These are phyloP conservation scores for Thuidium tamariscinum DNA, from an alignment of 225 moss, liverwort and hornwort genomes.

Conservation along the genomic window DNA sequence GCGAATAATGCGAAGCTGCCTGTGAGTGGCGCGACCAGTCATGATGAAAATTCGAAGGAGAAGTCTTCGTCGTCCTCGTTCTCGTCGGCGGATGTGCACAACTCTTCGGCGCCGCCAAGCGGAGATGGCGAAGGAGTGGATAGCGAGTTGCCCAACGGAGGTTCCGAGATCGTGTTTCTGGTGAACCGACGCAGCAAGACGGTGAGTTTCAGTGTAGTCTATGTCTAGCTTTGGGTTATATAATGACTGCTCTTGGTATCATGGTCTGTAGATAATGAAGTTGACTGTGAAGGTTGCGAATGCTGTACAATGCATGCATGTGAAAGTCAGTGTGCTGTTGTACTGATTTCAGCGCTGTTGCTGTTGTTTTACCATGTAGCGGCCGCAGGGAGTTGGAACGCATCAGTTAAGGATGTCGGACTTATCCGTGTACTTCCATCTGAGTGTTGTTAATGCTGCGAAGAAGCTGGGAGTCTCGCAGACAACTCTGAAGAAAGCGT, in stretches of 20 bases:
- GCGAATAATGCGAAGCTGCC: conserved; percentile 11
- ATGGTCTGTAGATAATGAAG: not conserved
- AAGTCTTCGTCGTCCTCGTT: conserved; percentile 40
- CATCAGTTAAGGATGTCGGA: conserved; percentile 66
- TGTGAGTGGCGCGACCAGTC: conserved; percentile 22
- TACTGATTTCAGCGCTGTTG: not conserved
- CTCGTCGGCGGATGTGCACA: conserved; percentile 34
- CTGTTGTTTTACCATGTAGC: not conserved
- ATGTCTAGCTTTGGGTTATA: too few relatives aligned
- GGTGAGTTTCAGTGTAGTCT: conserved; percentile 16
- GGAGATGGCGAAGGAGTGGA: conserved; percentile 25
- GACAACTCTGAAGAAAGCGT: conserved; percentile 87
- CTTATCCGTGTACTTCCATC: conserved; percentile 65
- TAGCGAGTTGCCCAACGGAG: conserved; percentile 32
- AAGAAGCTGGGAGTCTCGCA: conserved; percentile 92
- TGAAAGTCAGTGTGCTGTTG: too few relatives aligned
- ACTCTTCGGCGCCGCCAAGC: conserved; percentile 9
- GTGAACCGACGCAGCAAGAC: conserved; percentile 82
- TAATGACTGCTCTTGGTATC: too few relatives aligned
- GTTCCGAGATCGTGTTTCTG: conserved; percentile 56
- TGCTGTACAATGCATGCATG: not conserved
- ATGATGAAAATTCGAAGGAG: conserved; percentile 24
- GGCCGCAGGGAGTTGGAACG: conserved; percentile 52
- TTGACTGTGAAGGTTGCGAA: not conserved
- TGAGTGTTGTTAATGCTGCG: conserved; percentile 84